Percentiles rank a stretch among this genome's conserved stretches.
These are phyloP conservation scores for Naegleria gruberi DNA, from an alignment of 208 protist species.

Conservation along the genomic window DNA sequence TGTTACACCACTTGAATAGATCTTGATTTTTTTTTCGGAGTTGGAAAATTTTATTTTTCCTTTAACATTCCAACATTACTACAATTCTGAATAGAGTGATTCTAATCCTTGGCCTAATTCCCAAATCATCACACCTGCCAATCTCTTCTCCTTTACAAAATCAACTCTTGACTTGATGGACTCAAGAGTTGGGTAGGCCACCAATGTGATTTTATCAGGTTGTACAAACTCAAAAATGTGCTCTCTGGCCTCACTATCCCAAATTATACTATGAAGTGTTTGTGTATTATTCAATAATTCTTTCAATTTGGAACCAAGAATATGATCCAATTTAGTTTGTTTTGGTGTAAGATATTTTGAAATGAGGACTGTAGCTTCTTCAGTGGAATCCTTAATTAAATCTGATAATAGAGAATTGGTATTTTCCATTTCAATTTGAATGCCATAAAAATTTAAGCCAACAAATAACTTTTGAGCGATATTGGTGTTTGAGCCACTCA, in stretches of 20 bases:
- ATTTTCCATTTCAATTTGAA: neutral
- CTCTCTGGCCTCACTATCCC: neutral
- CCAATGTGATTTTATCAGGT: neutral
- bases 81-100: neutral
- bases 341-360: neutral
- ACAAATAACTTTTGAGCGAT: neutral
- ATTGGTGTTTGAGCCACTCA: neutral
- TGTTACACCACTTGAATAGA: too few species aligned
- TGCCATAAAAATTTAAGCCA: slow-evolving; percentile 3
- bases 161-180: neutral
- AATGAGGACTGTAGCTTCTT: neutral
- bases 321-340: neutral
- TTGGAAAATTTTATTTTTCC: neutral
- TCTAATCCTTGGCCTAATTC: neutral
- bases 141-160: neutral
- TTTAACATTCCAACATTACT: neutral
- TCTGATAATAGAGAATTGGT: neutral
- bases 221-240: neutral
- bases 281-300: neutral
- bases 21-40: too few species aligned
- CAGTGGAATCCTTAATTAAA: neutral
- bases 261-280: neutral
- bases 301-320: neutral
- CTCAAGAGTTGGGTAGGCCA: neutral
- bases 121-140: neutral